Evolutionary conservation across 495 filamentous ascomycete species (phyloP).

Genomic region (Choiromyces venosus): DNA sequence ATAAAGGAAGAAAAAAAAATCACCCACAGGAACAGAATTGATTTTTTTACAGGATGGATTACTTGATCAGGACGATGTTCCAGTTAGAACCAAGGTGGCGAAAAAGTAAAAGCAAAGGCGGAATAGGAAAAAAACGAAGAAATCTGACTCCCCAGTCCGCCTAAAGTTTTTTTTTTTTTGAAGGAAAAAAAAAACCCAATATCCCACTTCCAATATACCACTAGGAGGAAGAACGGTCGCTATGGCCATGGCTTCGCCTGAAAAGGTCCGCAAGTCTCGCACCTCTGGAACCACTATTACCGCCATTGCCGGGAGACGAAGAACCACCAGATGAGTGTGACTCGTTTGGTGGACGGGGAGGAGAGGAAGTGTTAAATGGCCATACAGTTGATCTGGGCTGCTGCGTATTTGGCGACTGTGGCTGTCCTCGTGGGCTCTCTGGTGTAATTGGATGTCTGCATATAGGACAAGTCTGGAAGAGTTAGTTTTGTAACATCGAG

Average conservation of each 20-base stretch:
- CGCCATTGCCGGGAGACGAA: neutral
- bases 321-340: neutral
- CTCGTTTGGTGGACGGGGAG: neutral
- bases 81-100: neutral
- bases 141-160: conserved; percentile 12
- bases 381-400: neutral
- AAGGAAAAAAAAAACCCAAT: neutral
- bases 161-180: neutral
- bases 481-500: neutral
- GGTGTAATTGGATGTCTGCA: conserved; percentile 38
- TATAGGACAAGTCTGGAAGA: conserved; percentile 38
- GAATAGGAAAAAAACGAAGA: conserved; percentile 4
- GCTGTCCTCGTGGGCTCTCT: conserved; percentile 26
- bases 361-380: neutral
- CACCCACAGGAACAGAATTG: neutral
- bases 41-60: conserved; percentile 5
- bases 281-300: neutral
- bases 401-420: conserved; percentile 11
- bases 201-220: neutral
- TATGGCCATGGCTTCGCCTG: neutral
- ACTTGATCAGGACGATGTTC: neutral
- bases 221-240: too few species aligned
- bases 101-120: neutral
- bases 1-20: neutral
- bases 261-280: neutral